Evolutionary conservation across 352 stramenopile genomes (phyloP), one percentile per base, ranked within the genome.

Genomic region (Phytophthora hibernalis): DNA sequence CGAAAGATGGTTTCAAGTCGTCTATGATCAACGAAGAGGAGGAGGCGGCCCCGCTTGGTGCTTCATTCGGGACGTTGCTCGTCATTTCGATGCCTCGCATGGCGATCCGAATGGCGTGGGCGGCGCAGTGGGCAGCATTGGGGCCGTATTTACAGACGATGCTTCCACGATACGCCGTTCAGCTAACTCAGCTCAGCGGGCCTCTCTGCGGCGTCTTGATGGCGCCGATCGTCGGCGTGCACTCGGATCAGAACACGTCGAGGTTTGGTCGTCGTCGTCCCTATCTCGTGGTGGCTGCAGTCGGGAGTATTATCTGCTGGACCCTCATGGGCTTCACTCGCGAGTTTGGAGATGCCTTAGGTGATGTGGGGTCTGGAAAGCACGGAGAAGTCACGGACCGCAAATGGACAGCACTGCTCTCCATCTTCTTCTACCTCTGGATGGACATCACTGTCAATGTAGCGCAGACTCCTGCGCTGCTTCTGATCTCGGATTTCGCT

Each of bases 371-470:
- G 5, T 63, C 54, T 12, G 76, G 76, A 37, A 64, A 60, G 21
- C 45, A 16, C 0, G 77, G 68, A 9, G 65, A 72, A 50, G 35
- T 55, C n/a, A 82, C 65, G 11, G 66, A 74, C 38, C 81, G 73
- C 37, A 76, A 61, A 10, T 90, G 72, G 71, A 90, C 81, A 2
- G 62, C 74, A 8, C 37, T 82, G 18, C 72, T 90, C 20, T 85
- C 70, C 1, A 70, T 87, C n/a, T 56, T 86, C 40, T 86, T 85
- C 55, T 87, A 90, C 73, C 56, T 76, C 3, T 87, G 78, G 79
- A 90, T 90, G 81, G 81, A 88, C 47, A 68, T 90, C 20, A 80
- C 72, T 21, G 68, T 87, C 43, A 87, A 90, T 55, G 26, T 90
- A n/a, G 74, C 78, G 3, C 71, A 81, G 53, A 82, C 68, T 1